These are phyloP conservation scores for Mortierella sp. DNA, from an alignment of 371 early-diverging fungal species.

Conservation along the genomic window DNA sequence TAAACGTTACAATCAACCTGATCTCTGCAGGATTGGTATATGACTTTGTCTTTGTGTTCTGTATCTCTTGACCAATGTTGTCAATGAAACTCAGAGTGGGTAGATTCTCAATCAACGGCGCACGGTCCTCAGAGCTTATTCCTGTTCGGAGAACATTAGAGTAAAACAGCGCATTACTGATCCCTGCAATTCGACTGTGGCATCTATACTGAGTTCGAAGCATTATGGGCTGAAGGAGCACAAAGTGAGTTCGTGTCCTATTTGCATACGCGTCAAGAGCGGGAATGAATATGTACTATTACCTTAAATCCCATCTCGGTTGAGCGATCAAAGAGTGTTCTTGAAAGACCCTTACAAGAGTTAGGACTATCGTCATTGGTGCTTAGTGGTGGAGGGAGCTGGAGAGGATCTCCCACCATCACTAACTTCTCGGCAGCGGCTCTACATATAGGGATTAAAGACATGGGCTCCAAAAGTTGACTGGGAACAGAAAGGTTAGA, in stretches of 20 bases:
- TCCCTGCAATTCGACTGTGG: constrained; percentile 82
- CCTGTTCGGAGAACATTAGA: constrained; percentile 72
- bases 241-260: neutral
- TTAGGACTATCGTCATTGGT: constrained; percentile 59
- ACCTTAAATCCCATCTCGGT: constrained; percentile 61
- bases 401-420: constrained; percentile 94
- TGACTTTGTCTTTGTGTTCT: constrained; percentile 59
- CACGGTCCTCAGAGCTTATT: constrained; percentile 58
- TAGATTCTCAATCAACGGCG: constrained; percentile 67
- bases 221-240: constrained; percentile 63
- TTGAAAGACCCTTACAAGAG: constrained; percentile 78
- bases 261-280: neutral
- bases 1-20: constrained; percentile 58
- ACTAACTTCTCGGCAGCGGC: constrained; percentile 75
- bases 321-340: constrained; percentile 90
- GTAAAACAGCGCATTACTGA: constrained; percentile 90
- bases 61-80: constrained; percentile 62
- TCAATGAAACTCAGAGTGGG: constrained; percentile 83
- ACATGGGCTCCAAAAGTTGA: constrained; percentile 91
- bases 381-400: constrained; percentile 89
- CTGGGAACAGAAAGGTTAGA: constrained; percentile 8
- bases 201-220: constrained; percentile 93
- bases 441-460: constrained; percentile 82
- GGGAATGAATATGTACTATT: neutral
- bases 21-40: constrained; percentile 72